phyloP scores from a whole-genome alignment of 2,329 filamentous ascomycete genomes.

The Albophoma yamanashiensis region DNA sequence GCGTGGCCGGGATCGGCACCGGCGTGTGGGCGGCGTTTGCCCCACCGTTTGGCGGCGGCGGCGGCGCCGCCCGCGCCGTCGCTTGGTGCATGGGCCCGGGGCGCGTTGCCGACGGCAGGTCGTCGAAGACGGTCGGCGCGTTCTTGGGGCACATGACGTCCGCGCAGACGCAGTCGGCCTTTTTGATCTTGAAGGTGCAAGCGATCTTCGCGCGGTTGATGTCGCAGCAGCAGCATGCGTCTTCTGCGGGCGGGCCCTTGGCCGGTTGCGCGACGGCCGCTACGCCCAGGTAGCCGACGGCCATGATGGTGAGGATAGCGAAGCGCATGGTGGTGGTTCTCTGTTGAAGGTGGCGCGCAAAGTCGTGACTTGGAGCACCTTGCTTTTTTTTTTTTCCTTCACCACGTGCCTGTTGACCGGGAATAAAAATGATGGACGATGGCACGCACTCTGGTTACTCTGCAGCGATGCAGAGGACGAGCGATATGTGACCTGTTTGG shows the following conservation, averaged over 20 bases:
- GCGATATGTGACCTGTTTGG: too few species aligned
- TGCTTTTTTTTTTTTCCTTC: background rate
- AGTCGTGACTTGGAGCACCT: background rate
- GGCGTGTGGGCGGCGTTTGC: background rate
- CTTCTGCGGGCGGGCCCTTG: slow-evolving; percentile 2
- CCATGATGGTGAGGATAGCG: slow-evolving; percentile 7
- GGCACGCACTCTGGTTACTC: background rate
- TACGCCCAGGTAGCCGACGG: slow-evolving; percentile 3
- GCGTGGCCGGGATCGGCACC: background rate
- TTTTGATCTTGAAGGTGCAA: slow-evolving; percentile 10
- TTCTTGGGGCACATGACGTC: slow-evolving; percentile 12
- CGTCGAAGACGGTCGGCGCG: slow-evolving; percentile 8
- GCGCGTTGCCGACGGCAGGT: background rate
- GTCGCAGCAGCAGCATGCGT: slow-evolving; percentile 24
- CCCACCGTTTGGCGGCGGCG: background rate
- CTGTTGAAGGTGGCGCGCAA: background rate
- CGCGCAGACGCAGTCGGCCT: slow-evolving; percentile 15
- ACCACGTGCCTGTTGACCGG: background rate
- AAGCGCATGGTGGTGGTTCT: slow-evolving; percentile 13
- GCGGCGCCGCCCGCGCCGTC: background rate
- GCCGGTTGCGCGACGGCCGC: slow-evolving; percentile 1
- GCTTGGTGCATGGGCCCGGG: background rate
- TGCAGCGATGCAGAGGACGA: background rate
- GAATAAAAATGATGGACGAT: background rate
- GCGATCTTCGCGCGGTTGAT: slow-evolving; percentile 10